phyloP scores from a whole-genome alignment of 768 basidiomycete species.

The Leccinum boreale region DNA sequence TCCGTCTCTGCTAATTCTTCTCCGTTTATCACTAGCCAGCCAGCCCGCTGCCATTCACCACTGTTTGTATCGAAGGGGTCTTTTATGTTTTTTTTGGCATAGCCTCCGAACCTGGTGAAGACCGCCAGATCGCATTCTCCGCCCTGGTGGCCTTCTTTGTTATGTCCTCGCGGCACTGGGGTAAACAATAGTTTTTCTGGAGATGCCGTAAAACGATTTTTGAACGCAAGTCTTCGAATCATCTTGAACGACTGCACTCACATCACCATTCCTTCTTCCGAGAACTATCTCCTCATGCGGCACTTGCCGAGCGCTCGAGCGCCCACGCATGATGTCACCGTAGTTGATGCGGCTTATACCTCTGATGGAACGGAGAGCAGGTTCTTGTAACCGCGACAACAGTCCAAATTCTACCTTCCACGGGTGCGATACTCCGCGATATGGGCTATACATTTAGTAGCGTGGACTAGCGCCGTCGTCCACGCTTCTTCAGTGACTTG shows the following conservation, averaged over 20 bases:
- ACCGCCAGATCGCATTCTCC: background rate
- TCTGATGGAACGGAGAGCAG: background rate
- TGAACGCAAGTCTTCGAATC: background rate
- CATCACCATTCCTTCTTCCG: background rate
- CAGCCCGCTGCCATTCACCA: background rate
- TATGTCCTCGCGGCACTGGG: background rate
- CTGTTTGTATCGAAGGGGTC: background rate
- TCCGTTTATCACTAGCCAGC: background rate
- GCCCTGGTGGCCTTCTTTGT: background rate
- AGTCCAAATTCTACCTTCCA: background rate
- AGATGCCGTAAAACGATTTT: background rate
- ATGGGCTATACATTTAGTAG: background rate
- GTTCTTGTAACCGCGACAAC: background rate
- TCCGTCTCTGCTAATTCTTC: background rate
- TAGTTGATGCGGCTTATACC: background rate
- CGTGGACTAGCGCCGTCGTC: background rate
- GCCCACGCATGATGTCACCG: background rate
- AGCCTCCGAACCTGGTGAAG: background rate
- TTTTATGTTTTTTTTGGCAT: background rate
- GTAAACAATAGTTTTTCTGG: background rate
- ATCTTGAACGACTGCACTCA: background rate
- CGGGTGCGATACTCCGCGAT: background rate
- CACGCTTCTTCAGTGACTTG: background rate
- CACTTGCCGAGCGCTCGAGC: constrained; percentile 50
- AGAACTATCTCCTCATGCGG: constrained; percentile 40